A percentile compares a stretch with the other conserved stretches of the same genome.
phyloP scores from a whole-genome alignment of 2,329 filamentous ascomycete genomes.

The Nigrospora osmanthi region DNA sequence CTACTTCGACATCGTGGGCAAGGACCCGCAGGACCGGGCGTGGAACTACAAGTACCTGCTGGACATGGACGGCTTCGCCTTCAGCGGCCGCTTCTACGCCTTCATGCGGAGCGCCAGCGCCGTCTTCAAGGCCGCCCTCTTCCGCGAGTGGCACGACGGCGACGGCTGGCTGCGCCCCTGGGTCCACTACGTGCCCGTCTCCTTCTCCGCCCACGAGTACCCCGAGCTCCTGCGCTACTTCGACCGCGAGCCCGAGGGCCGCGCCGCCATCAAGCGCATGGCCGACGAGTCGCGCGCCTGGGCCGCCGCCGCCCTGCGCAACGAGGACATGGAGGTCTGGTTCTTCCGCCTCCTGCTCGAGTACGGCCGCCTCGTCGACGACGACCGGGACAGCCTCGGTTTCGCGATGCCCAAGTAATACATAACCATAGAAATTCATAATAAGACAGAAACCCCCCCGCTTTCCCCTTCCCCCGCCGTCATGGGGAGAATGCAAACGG shows the following conservation, averaged over 20 bases:
- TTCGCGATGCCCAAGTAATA: conserved; percentile 12
- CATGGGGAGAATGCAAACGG: too few species aligned
- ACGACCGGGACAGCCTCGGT: conserved; percentile 41
- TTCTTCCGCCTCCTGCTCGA: conserved; percentile 71
- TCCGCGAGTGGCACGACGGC: conserved; percentile 77
- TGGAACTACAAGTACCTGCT: conserved; percentile 83
- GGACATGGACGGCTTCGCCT: conserved; percentile 95
- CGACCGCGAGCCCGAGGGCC: conserved; percentile 35
- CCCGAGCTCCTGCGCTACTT: conserved; percentile 82
- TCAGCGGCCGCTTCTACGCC: conserved; percentile 88
- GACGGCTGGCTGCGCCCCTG: conserved; percentile 86
- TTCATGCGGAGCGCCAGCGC: conserved; percentile 77
- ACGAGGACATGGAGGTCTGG: conserved; percentile 74
- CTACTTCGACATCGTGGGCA: conserved; percentile 68
- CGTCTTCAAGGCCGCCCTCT: conserved; percentile 85
- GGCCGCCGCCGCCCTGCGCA: conserved; percentile 54
- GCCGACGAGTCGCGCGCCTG: conserved; percentile 58
- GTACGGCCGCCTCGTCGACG: conserved; percentile 65
- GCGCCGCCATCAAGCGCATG: conserved; percentile 29
- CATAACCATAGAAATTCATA: too few species aligned
- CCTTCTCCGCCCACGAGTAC: conserved; percentile 76
- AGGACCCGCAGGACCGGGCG: conserved; percentile 70
- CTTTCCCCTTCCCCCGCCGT: too few species aligned
- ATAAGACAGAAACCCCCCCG: too few species aligned
- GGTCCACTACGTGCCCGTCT: conserved; percentile 86